Base-by-base conservation (phyloP, 225 moss, liverwort and hornwort genomes). In the Pseudoscleropodium purum region DNA sequence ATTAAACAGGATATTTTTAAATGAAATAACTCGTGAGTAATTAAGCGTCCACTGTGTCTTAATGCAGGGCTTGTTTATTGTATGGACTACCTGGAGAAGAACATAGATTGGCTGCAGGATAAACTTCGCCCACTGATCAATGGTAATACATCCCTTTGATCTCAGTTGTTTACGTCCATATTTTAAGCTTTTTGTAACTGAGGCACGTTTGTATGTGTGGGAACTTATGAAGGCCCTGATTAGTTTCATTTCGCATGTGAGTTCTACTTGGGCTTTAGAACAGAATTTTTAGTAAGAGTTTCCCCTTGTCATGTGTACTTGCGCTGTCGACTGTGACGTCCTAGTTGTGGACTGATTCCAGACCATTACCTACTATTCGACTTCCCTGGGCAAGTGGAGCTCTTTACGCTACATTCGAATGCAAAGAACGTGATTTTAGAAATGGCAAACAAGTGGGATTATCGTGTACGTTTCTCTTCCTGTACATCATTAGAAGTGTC, bases 41-140 rank as follows among this genome's bases (percentile, higher is more conserved):
- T 81, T 63, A 85, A 87, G 25, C 47, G 56, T 64, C 27, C 15
- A 49, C 62, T 89, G 11, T 81, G 15, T 78, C 78, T 54, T 49
- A 49, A 74, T 92, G 87, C 93, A 99, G 99, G 99, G 54, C 94
- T 97, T 93, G 94, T 99, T 37, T 99, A 92, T 87, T 99, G 99
- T 91, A 99, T 99, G 99, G 97, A 99, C 93, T 99, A 97, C 90
- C 88, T 99, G 90, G 97, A 97, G 93, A 97, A 99, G 94, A 99
- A 99, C 88, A 92, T 97, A 82, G 99, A 99, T 91, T 99, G 99
- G 97, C 90, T 99, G 83, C 91, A 94, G 89, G 94, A 93, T 34
- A 99, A 99, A 89, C 93, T 99, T 88, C 88, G 97, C 86, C 95
- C 96, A 33, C 93, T 97, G 65, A 86, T 93, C 57, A 93, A 97